phyloP scores from a whole-genome alignment of 306 rosid species.

The Prosopis cineraria region DNA sequence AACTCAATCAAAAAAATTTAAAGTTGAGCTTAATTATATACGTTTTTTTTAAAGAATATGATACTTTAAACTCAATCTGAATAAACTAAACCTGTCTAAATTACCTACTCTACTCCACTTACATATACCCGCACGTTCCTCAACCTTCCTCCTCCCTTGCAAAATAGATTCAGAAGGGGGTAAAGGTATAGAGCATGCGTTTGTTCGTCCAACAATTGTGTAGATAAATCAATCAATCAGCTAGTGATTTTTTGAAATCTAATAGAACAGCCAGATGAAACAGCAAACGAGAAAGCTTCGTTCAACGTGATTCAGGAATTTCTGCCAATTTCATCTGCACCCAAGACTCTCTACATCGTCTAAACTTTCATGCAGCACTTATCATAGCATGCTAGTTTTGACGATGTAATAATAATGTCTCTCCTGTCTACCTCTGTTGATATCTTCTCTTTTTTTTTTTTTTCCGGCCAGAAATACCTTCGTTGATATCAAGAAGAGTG shows the following conservation, averaged over 20 bases:
- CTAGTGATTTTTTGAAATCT: constrained; percentile 43
- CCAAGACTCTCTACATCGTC: not conserved
- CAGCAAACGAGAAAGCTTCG: constrained; percentile 54
- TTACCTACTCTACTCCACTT: too few species aligned
- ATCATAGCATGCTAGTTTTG: not conserved
- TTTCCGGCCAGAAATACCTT: too few species aligned
- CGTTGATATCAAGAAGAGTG: not conserved
- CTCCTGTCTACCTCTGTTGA: constrained; percentile 24
- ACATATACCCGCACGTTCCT: too few species aligned
- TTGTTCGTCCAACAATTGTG: not conserved
- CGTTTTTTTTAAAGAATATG: too few species aligned
- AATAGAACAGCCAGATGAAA: constrained; percentile 55
- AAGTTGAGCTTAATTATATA: too few species aligned
- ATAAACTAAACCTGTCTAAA: too few species aligned
- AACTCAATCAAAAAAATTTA: too few species aligned
- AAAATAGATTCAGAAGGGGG: too few species aligned
- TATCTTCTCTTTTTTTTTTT: too few species aligned
- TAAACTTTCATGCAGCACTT: constrained; percentile 17
- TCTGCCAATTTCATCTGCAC: constrained; percentile 5
- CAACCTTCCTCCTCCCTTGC: too few species aligned
- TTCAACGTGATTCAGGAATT: constrained; percentile 28
- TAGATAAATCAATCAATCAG: not conserved
- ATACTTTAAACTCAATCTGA: too few species aligned
- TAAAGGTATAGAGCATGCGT: too few species aligned
- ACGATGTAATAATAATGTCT: not conserved